Conservation (phyloP, 2,329 filamentous ascomycete species). For the Claviceps humidiphila region DNA sequence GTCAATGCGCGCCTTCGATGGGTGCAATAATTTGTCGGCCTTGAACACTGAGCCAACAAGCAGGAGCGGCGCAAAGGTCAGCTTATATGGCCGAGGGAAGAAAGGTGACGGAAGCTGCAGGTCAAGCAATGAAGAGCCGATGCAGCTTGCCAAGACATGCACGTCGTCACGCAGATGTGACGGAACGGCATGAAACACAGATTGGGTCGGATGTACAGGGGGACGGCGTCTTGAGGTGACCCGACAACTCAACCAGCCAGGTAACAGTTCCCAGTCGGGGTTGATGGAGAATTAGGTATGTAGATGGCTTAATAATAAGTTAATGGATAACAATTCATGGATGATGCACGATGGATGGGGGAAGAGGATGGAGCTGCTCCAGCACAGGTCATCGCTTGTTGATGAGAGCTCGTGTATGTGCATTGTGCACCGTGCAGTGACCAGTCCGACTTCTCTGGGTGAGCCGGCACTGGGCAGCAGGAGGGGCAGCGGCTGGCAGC, state of each 20-base stretch:
- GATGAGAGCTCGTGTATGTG: too few species aligned
- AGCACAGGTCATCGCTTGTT: neutral
- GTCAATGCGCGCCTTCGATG: neutral
- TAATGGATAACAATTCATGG: neutral
- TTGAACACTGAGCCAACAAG: neutral
- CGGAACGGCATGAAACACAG: neutral
- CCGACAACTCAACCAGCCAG: neutral
- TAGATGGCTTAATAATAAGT: neutral
- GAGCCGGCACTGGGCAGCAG: too few species aligned
- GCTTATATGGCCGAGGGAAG: neutral
- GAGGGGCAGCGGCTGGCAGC: too few species aligned
- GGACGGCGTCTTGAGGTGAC: neutral
- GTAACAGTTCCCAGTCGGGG: neutral
- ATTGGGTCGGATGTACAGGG: neutral
- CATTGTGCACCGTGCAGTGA: too few species aligned
- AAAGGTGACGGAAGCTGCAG: neutral
- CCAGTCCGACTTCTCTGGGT: too few species aligned
- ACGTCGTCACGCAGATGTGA: neutral
- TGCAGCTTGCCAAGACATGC: neutral
- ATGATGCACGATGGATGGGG: neutral
- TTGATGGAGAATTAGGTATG: neutral
- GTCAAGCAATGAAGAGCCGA: neutral
- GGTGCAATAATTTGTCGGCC: too few species aligned
- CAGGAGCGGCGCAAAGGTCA: neutral
- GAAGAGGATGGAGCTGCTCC: neutral